These are phyloP conservation scores for Mycosarcoma mackinlayi DNA, from an alignment of 1,284 basidiomycete genomes.

Conservation along the genomic window DNA sequence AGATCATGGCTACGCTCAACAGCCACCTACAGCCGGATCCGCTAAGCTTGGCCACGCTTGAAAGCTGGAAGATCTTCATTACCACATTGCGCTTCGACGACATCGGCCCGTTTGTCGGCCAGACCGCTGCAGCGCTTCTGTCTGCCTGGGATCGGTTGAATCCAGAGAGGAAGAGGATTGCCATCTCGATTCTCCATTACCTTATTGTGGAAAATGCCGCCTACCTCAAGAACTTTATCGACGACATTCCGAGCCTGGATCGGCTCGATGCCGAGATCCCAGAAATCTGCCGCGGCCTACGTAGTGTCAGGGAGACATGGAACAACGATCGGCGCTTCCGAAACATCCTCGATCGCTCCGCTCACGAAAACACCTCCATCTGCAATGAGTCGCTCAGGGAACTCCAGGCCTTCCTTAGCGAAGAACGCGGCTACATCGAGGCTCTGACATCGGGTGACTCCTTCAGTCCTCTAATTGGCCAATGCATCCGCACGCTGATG, in stretches of 20 bases:
- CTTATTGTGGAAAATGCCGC: slow-evolving; percentile 76
- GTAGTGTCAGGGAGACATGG: slow-evolving; percentile 69
- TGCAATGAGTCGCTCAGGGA: slow-evolving; percentile 82
- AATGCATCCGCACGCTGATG: slow-evolving; percentile 78
- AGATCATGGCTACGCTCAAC: slow-evolving; percentile 94
- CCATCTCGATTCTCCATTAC: slow-evolving; percentile 76
- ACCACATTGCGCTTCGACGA: slow-evolving; percentile 78
- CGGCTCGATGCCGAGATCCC: slow-evolving; percentile 59
- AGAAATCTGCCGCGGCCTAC: slow-evolving; percentile 60
- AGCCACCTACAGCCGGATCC: slow-evolving; percentile 81
- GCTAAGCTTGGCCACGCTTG: slow-evolving; percentile 81
- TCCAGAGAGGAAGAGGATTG: slow-evolving; percentile 72
- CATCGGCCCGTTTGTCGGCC: slow-evolving; percentile 84
- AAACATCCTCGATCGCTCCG: slow-evolving; percentile 79
- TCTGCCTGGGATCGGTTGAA: slow-evolving; percentile 80
- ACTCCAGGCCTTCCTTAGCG: slow-evolving; percentile 72
- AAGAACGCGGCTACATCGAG: slow-evolving; percentile 51
- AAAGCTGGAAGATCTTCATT: slow-evolving; percentile 85
- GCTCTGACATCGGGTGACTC: slow-evolving; percentile 70
- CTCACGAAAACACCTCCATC: slow-evolving; percentile 85
- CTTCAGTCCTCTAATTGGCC: slow-evolving; percentile 83
- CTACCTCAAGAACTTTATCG: slow-evolving; percentile 73
- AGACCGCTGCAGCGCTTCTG: slow-evolving; percentile 86
- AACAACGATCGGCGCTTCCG: slow-evolving; percentile 72
- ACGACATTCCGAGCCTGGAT: slow-evolving; percentile 74